Evolutionary conservation across 805 yeast species (phyloP).

Genomic region (Torulaspora microellipsoides): DNA sequence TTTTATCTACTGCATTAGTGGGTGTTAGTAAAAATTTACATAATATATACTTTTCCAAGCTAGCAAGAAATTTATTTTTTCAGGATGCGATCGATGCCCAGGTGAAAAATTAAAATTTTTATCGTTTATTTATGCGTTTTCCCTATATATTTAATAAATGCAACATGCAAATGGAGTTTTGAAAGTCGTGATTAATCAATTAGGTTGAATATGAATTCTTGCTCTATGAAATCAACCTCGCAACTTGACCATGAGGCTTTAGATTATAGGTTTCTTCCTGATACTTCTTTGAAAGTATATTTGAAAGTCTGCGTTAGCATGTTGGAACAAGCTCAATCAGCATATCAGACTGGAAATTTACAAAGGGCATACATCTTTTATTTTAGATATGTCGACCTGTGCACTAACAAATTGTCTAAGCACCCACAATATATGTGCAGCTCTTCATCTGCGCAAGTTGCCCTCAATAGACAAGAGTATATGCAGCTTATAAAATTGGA

Average conservation of each 20-base stretch:
- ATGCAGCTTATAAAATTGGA: constrained; percentile 29
- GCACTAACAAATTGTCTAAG: constrained; percentile 27
- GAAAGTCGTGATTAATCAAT: too few species aligned
- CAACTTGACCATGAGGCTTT: constrained; percentile 42
- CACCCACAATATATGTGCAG: constrained; percentile 25
- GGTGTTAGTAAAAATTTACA: too few species aligned
- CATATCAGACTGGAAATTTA: constrained; percentile 36
- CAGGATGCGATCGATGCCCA: too few species aligned
- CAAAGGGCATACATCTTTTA: constrained; percentile 54
- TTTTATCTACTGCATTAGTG: too few species aligned
- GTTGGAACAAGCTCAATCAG: constrained; percentile 42
- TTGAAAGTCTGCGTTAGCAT: constrained; percentile 47
- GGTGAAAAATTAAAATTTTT: too few species aligned
- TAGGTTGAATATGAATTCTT: not conserved
- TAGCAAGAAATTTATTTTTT: too few species aligned
- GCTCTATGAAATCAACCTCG: constrained; percentile 4
- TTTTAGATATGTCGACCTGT: constrained; percentile 52
- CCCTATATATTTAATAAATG: too few species aligned
- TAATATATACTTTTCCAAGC: too few species aligned
- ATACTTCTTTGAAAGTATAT: constrained; percentile 51
- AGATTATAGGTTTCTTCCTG: constrained; percentile 49
- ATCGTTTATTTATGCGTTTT: too few species aligned
- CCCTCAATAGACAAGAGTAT: constrained; percentile 24
- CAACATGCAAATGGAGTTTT: too few species aligned
- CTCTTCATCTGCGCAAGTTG: constrained; percentile 1